phyloP scores from a whole-genome alignment of 2,329 filamentous ascomycete genomes.

The Aspergillus melleus region DNA sequence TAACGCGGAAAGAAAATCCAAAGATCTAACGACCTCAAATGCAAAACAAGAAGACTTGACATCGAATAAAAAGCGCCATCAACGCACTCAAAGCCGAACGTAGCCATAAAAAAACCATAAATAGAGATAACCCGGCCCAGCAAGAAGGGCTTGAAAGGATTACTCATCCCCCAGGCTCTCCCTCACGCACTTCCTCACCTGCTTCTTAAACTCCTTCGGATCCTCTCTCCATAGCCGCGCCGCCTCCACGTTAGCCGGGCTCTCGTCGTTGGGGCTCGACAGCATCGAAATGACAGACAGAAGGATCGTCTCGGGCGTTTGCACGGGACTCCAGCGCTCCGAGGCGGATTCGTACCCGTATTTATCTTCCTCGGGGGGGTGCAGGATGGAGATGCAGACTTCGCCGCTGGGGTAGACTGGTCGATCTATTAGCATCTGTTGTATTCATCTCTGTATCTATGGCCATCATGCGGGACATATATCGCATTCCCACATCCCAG shows the following conservation, averaged over 20 bases:
- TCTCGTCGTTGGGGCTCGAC: constrained; percentile 90
- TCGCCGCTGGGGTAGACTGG: constrained; percentile 77
- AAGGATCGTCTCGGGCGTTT: constrained; percentile 91
- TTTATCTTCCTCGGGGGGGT: constrained; percentile 90
- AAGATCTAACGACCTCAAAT: too few species aligned
- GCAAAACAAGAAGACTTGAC: too few species aligned
- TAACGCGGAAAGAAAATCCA: too few species aligned
- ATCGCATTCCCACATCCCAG: too few species aligned
- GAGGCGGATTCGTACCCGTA: constrained; percentile 88
- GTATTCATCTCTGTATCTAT: neutral
- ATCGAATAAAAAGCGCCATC: too few species aligned
- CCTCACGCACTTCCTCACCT: constrained; percentile 74
- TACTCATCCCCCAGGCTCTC: constrained; percentile 75
- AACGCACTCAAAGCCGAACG: constrained; percentile 17
- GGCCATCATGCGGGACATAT: too few species aligned
- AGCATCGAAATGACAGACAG: constrained; percentile 91
- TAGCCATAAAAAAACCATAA: constrained; percentile 30
- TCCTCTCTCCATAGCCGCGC: constrained; percentile 86
- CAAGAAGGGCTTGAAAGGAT: neutral
- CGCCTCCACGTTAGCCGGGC: constrained; percentile 91
- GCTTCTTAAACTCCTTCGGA: constrained; percentile 71
- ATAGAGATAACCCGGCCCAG: neutral
- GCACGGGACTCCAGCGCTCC: constrained; percentile 93
- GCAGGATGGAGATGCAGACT: constrained; percentile 96
- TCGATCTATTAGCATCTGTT: too few species aligned